Conservation (phyloP, 2,329 filamentous ascomycete genomes). For the Fusarium nygamai region DNA sequence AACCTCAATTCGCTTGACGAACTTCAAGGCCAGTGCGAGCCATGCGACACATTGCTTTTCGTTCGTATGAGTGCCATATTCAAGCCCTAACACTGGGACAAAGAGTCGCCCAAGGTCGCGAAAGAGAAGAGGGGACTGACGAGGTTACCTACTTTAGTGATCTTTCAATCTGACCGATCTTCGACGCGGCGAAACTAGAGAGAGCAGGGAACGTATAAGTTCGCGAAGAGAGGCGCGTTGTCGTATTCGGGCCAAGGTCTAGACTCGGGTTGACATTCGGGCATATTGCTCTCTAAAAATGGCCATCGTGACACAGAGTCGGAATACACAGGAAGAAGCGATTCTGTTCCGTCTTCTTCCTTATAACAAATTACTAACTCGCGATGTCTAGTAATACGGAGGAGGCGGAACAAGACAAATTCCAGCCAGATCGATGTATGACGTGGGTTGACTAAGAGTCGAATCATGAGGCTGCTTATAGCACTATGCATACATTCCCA, state of each 20-base stretch:
- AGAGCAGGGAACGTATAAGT: too few species aligned
- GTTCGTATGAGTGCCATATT: not conserved
- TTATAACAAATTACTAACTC: not conserved
- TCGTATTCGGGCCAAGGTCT: not conserved
- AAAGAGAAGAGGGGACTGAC: not conserved
- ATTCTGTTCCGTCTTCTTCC: not conserved
- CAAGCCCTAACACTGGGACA: not conserved
- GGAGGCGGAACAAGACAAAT: not conserved
- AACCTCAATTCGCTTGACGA: rapidly evolving
- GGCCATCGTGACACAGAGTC: not conserved
- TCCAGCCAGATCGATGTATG: not conserved
- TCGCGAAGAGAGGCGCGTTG: not conserved
- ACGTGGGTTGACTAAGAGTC: conserved; percentile 1
- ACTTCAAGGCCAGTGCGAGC: not conserved
- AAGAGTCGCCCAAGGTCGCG: not conserved
- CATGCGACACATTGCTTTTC: not conserved
- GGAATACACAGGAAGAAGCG: not conserved
- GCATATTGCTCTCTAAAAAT: not conserved
- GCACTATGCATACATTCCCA: not conserved
- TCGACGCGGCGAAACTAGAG: rapidly evolving
- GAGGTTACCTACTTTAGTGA: rapidly evolving
- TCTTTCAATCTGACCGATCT: rapidly evolving
- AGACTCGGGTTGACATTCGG: not conserved
- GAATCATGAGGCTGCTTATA: not conserved
- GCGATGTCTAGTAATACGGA: too few species aligned